Percentiles rank a stretch among this genome's conserved stretches.
Conservation (phyloP, 805 yeast species). For the Ogataea corticis region DNA sequence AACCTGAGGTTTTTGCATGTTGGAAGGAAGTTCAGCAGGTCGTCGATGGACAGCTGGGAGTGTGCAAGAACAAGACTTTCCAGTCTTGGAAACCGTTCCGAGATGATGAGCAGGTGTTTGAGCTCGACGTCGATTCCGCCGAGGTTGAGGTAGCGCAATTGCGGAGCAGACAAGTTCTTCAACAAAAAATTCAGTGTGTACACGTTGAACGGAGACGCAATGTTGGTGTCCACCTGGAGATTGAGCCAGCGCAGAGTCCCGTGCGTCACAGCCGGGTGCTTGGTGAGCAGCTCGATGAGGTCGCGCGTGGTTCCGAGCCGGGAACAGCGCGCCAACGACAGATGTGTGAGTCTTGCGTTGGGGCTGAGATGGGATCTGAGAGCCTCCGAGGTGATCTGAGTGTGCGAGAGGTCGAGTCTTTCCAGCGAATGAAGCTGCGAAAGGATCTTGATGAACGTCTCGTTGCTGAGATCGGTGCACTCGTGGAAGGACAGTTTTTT, state of each 20-base stretch:
- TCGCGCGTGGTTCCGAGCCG: slow-evolving; percentile 68
- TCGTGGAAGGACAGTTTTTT: slow-evolving; percentile 77
- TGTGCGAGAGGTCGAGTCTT: slow-evolving; percentile 78
- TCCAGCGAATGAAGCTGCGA: slow-evolving; percentile 57
- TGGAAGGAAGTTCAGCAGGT: slow-evolving; percentile 37
- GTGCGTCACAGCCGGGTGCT: slow-evolving; percentile 61
- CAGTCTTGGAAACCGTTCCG: slow-evolving; percentile 39
- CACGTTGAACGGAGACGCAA: slow-evolving; percentile 49
- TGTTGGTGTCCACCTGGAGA: slow-evolving; percentile 53
- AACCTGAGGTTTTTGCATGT: slow-evolving; percentile 45
- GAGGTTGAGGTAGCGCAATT: slow-evolving; percentile 48
- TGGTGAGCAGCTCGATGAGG: slow-evolving; percentile 63
- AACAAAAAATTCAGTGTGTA: slow-evolving; percentile 45
- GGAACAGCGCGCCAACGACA: slow-evolving; percentile 66
- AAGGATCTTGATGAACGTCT: slow-evolving; percentile 55
- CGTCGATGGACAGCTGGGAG: slow-evolving; percentile 38
- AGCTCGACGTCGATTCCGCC: slow-evolving; percentile 52
- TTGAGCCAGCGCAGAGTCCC: slow-evolving; percentile 51
- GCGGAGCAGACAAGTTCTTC: slow-evolving; percentile 44
- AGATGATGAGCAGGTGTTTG: slow-evolving; percentile 40
- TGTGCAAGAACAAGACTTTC: slow-evolving; percentile 46
- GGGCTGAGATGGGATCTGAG: slow-evolving; percentile 53
- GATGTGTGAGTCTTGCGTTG: slow-evolving; percentile 65
- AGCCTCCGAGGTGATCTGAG: slow-evolving; percentile 68
- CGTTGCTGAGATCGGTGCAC: slow-evolving; percentile 72